Conservation (phyloP, 805 yeast species). For the Ogataea salicorniae region DNA sequence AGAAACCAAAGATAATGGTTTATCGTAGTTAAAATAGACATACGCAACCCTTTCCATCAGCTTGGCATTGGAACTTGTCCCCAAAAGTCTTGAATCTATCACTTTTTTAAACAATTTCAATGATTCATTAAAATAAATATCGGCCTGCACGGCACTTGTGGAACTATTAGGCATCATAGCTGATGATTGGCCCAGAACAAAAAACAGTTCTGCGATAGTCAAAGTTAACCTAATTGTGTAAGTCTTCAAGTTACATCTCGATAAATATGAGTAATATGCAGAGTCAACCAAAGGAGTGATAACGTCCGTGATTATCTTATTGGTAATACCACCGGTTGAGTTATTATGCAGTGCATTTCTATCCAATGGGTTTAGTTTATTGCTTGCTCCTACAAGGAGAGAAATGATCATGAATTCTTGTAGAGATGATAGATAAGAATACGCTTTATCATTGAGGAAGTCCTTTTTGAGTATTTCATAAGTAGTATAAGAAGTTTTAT, state of each 20-base stretch:
- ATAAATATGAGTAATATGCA: constrained; percentile 66
- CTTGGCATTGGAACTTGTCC: constrained; percentile 37
- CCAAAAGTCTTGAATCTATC: constrained; percentile 41
- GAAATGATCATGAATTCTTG: constrained; percentile 85
- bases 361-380: constrained; percentile 40
- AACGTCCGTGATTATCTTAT: constrained; percentile 47
- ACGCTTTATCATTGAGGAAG: constrained; percentile 69
- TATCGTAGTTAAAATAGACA: constrained; percentile 25
- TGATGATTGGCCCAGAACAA: constrained; percentile 34
- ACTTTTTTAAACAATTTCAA: constrained; percentile 40
- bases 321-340: constrained; percentile 31
- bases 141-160: constrained; percentile 15
- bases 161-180: constrained; percentile 12
- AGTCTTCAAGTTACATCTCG: constrained; percentile 63
- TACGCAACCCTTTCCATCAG: constrained; percentile 35
- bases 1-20: constrained; percentile 4
- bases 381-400: constrained; percentile 52
- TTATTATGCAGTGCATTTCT: constrained; percentile 17
- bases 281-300: constrained; percentile 64
- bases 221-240: constrained; percentile 67
- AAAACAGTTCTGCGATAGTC: constrained; percentile 65
- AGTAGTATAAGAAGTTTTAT: constrained; percentile 73
- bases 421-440: constrained; percentile 75
- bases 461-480: constrained; percentile 82
- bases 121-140: constrained; percentile 41